Base-by-base conservation (phyloP, 2,329 filamentous ascomycete genomes). In the Daldinia eschscholtzii region DNA sequence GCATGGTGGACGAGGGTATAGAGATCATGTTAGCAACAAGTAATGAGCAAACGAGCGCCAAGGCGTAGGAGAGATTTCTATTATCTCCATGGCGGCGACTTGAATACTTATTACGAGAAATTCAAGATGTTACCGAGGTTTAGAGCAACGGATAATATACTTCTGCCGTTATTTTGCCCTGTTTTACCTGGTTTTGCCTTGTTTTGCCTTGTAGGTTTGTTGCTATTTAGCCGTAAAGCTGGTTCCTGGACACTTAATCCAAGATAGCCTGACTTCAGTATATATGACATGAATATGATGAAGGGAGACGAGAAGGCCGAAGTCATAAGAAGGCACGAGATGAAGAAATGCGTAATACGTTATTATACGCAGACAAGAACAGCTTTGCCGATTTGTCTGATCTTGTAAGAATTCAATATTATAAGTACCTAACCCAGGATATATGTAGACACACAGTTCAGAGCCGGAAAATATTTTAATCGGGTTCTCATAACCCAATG, bases 191-290 rank as follows among this genome's bases (percentile, higher is more conserved):
- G 20, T 23, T 23, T 23, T 23, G 28, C 48, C 26, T 23, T 57
- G 20, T 63, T 64, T 67, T 67, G 58, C 46, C 56, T 20, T 57
- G 41, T 48, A 68, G 35, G 41, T 28, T 12, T 18, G 10, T 28
- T 64, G 35, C 39, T 33, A 65, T 72, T 72, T 70, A 72, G 67
- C 67, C 70, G 62, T 62, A 72, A 56, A 64, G 64, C 70, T 70
- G 64, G 63, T 70, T 72, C 52, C 61, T 71, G 61, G 55, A 48
- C 20, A 50, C 18, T 60, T 41, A 59, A 57, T 58, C 15, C 26
- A 41, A 12, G 46, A 55, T 13, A 46, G 15, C 12, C 6, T 30
- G 23, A 35, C 28, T 55, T 20, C 1, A 23, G 2, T 23, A 9
- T 48, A 50, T 64, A 61, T 42, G 57, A 42, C 15, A 30, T 41